Evolutionary conservation across 495 filamentous ascomycete species (phyloP).

Genomic region (Cercophora sp.): DNA sequence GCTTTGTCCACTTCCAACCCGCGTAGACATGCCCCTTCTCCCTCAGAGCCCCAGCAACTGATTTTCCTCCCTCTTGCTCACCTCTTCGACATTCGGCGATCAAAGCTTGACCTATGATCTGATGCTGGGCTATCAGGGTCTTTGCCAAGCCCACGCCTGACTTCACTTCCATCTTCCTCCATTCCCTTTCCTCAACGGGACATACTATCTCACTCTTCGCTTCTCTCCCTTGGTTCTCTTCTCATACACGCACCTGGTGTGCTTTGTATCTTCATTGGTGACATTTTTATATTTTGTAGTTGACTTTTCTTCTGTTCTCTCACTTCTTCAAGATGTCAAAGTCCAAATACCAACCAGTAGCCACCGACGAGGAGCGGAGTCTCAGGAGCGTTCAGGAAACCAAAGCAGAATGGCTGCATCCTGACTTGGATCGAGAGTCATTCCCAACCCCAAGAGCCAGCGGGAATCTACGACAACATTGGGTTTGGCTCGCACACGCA

Average conservation of each 20-base stretch:
- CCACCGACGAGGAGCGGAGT: constrained; percentile 37
- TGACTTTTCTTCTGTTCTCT: constrained; percentile 16
- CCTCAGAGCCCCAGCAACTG: no score
- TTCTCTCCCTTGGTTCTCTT: constrained; percentile 19
- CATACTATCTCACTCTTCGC: background rate
- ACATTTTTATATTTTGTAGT: constrained; percentile 5
- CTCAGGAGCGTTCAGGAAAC: constrained; percentile 26
- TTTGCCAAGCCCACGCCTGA: constrained; percentile 2
- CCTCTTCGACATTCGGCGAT: constrained; percentile 4
- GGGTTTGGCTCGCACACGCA: constrained; percentile 44
- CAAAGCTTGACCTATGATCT: constrained; percentile 5
- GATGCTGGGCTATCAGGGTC: background rate
- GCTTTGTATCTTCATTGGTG: constrained; percentile 18
- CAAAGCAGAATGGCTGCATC: constrained; percentile 15
- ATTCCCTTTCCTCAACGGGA: background rate
- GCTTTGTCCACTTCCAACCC: background rate
- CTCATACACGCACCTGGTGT: constrained; percentile 36
- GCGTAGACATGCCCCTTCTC: background rate
- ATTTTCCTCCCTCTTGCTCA: no score
- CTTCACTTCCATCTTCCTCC: background rate
- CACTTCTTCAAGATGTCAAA: constrained; percentile 23
- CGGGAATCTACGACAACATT: constrained; percentile 17
- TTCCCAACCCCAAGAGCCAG: background rate
- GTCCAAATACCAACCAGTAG: constrained; percentile 29
- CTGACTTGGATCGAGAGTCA: constrained; percentile 3